Conservation (phyloP, 345 rosid species). For the Aethionema arabicum region DNA sequence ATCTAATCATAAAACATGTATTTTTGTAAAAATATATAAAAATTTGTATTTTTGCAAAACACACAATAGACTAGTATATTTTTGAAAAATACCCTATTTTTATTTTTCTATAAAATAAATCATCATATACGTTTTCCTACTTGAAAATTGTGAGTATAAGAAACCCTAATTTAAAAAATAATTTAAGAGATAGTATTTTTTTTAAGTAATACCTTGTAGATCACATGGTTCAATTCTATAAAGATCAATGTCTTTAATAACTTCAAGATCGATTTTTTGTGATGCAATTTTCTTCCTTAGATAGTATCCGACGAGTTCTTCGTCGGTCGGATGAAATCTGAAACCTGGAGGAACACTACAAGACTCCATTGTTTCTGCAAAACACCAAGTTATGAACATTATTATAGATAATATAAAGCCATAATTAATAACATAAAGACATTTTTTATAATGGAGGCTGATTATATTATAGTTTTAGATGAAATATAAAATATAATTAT, state of each 20-base stretch:
- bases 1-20: too few relatives aligned
- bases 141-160: too few relatives aligned
- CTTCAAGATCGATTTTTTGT: constrained; percentile 94
- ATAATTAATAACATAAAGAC: too few relatives aligned
- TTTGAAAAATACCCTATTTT: too few relatives aligned
- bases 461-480: neutral
- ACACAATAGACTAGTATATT: too few relatives aligned
- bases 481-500: neutral
- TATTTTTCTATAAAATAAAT: too few relatives aligned
- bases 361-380: constrained; percentile 61
- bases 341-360: constrained; percentile 90
- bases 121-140: too few relatives aligned
- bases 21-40: too few relatives aligned
- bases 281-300: constrained; percentile 89
- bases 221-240: constrained; percentile 97
- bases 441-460: neutral
- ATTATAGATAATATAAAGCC: too few relatives aligned
- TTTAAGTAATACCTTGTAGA: constrained; percentile 65
- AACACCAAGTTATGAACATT: constrained; percentile 30
- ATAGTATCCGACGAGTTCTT: constrained; percentile 94
- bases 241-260: constrained; percentile 87
- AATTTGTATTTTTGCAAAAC: too few relatives aligned
- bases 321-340: constrained; percentile 94
- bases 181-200: neutral
- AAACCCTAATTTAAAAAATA: neutral